phyloP scores from a whole-genome alignment of 2,329 filamentous ascomycete species.

The Aspergillus fijiensis region DNA sequence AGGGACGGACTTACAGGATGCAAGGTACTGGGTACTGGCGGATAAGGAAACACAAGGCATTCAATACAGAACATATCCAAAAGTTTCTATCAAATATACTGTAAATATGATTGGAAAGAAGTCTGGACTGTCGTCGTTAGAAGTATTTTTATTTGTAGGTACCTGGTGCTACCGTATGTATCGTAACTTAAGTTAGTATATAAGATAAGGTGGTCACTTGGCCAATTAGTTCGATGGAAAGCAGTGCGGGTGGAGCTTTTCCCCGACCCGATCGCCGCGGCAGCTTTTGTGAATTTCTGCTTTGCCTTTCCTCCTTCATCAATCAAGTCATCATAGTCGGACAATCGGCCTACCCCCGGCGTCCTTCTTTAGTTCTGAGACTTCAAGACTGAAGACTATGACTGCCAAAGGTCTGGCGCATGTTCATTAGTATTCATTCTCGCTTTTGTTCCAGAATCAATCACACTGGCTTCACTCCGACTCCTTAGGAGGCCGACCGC shows the following conservation, averaged over 20 bases:
- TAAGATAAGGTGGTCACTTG: background rate
- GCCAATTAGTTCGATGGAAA: too few species aligned
- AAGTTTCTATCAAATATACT: background rate
- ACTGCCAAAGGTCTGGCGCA: background rate
- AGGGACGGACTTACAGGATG: background rate
- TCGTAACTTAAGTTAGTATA: too few species aligned
- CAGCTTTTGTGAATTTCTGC: background rate
- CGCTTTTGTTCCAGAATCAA: conserved; percentile 11
- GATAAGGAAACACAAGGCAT: background rate
- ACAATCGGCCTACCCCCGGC: background rate
- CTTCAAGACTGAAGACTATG: background rate
- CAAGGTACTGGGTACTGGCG: background rate
- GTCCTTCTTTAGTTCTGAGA: too few species aligned
- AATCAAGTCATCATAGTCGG: background rate
- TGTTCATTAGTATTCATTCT: background rate
- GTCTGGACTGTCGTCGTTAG: too few species aligned
- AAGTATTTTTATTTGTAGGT: too few species aligned
- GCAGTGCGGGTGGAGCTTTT: background rate
- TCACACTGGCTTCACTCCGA: conserved; percentile 40
- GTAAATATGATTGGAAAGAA: too few species aligned
- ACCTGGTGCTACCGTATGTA: too few species aligned
- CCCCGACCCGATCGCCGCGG: background rate
- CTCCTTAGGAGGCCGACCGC: conserved; percentile 30
- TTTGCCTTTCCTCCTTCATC: background rate
- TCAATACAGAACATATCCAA: background rate